A percentile compares a stretch with the other conserved stretches of the same genome.
phyloP scores from a whole-genome alignment of 139 green algal genomes.

The Tetratostichococcus sp. region DNA sequence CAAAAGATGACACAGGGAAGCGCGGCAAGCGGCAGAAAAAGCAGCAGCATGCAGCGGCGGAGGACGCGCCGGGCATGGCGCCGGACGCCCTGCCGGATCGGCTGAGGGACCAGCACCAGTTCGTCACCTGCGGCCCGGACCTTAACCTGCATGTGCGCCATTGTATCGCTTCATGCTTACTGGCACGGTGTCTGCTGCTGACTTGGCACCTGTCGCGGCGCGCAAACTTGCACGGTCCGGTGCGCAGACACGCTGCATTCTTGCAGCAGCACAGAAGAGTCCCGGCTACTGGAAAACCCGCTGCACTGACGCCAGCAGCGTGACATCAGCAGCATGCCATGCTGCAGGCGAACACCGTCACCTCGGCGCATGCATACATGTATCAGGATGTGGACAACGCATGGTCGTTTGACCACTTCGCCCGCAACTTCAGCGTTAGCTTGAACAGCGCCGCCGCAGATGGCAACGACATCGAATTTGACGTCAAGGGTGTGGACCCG shows the following conservation, averaged over 20 bases:
- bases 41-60: not conserved
- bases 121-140: constrained; percentile 63
- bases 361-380: constrained; percentile 58
- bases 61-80: not conserved
- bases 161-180: no score
- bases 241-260: not conserved
- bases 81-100: constrained; percentile 36
- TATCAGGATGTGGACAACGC: constrained; percentile 72
- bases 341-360: constrained; percentile 68
- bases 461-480: constrained; percentile 78
- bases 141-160: constrained; percentile 72
- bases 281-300: no score
- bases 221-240: no score
- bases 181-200: no score
- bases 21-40: not conserved
- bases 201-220: no score
- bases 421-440: constrained; percentile 42
- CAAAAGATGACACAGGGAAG: not conserved
- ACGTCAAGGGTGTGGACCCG: constrained; percentile 83
- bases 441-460: constrained; percentile 33
- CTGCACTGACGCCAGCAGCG: not conserved
- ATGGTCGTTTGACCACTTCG: constrained; percentile 69
- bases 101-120: constrained; percentile 51
- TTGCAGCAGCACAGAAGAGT: no score
- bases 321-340: not conserved